Evolutionary conservation across 495 filamentous ascomycete genomes (phyloP).

Genomic region (Aspergillus heteromorphus): DNA sequence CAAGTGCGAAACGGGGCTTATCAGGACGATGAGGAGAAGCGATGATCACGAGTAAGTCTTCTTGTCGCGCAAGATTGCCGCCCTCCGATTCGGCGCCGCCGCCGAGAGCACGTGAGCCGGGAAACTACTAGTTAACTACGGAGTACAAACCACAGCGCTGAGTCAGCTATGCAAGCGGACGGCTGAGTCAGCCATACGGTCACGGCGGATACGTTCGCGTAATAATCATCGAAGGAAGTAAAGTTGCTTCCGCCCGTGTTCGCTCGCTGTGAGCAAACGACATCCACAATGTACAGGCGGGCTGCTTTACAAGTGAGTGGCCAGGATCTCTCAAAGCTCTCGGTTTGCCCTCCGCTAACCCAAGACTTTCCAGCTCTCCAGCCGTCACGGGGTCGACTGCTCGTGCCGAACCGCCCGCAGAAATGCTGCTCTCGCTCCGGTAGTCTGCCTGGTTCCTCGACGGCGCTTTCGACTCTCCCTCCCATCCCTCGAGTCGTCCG

Average conservation of each 20-base stretch:
- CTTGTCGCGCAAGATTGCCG: slow-evolving; percentile 10
- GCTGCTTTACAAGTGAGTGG: slow-evolving; percentile 31
- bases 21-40: slow-evolving; percentile 21
- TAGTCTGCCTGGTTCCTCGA: slow-evolving; percentile 12
- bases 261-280: slow-evolving; percentile 6
- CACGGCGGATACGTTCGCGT: not conserved
- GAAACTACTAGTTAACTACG: slow-evolving; percentile 5
- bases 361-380: slow-evolving; percentile 18
- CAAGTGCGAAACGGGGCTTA: slow-evolving; percentile 17
- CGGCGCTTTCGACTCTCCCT: slow-evolving; percentile 30
- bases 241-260: not conserved
- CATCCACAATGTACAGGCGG: slow-evolving; percentile 31
- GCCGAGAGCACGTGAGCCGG: slow-evolving; percentile 32
- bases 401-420: slow-evolving; percentile 20
- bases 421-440: slow-evolving; percentile 16
- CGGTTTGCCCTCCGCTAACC: not conserved
- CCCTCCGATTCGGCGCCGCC: slow-evolving; percentile 29
- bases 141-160: too few relatives aligned
- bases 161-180: not conserved
- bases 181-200: not conserved
- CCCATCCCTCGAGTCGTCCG: slow-evolving; percentile 18
- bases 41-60: slow-evolving; percentile 1
- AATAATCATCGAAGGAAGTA: not conserved
- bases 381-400: slow-evolving; percentile 28
- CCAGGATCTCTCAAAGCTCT: not conserved